Conservation (phyloP, 257 asterid genomes). For the Penstemon newberryi region DNA sequence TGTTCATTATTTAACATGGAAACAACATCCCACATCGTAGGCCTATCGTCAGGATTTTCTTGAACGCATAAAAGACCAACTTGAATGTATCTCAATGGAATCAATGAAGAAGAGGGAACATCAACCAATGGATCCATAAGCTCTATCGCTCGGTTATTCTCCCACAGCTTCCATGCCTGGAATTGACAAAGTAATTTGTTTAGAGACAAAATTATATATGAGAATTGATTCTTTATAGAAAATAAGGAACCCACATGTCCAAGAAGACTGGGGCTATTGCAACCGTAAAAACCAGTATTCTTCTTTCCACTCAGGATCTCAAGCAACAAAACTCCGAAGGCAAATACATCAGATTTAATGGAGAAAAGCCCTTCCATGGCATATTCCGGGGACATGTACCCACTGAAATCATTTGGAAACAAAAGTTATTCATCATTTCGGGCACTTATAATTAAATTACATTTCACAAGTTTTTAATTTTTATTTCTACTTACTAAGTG, state of each 20-base stretch:
- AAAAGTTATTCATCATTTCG: background rate
- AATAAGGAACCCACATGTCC: slow-evolving; percentile 29
- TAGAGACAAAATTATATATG: background rate
- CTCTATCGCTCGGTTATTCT: slow-evolving; percentile 13
- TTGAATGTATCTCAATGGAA: slow-evolving; percentile 30
- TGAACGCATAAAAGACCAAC: slow-evolving; percentile 35
- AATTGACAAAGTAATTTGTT: background rate
- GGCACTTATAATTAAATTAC: too few species aligned
- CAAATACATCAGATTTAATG: slow-evolving; percentile 33
- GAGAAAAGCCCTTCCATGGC: slow-evolving; percentile 32
- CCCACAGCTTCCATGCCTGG: slow-evolving; percentile 36
- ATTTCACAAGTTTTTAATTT: background rate
- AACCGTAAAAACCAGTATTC: slow-evolving; percentile 26
- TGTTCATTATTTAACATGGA: slow-evolving; percentile 33
- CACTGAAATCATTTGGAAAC: slow-evolving; percentile 15
- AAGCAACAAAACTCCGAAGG: slow-evolving; percentile 32
- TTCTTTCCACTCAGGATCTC: slow-evolving; percentile 38
- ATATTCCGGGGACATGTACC: slow-evolving; percentile 37
- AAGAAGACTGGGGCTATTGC: slow-evolving; percentile 28
- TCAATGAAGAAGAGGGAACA: background rate
- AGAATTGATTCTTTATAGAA: background rate
- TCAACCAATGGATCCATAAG: slow-evolving; percentile 29
- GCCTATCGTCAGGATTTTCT: slow-evolving; percentile 30
- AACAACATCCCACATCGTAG: slow-evolving; percentile 28
- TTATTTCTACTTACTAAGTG: slow-evolving; percentile 27